Evolutionary conservation across 345 rosid genomes (phyloP), one percentile per base, ranked within the genome.

Genomic region (Diplotaxis tenuifolia): DNA sequence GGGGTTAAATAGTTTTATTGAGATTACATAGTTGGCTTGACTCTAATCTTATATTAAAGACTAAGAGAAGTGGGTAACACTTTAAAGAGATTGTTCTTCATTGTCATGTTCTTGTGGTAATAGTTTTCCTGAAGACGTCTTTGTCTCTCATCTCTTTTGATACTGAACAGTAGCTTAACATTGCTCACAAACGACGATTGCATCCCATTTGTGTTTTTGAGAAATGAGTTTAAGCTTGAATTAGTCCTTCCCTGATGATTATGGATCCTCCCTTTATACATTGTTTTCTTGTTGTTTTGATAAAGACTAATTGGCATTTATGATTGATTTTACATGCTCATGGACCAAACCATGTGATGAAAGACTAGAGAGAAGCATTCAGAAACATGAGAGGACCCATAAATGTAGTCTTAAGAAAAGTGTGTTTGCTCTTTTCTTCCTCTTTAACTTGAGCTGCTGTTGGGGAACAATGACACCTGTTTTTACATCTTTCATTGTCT

Each of bases 341-440:
- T 76, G 49, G 20, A 71, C 59, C 72, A 76, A n/a, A 65, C 80
- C 72, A 76, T 71, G 80, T 65, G 80, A 49, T 65, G 6, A 70
- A 75, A 62, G 23, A 52, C 36, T 75, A 56, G 73, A 49, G 32
- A 40, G 76, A 75, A 68, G 8, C 49, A 53, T 68, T 68, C 16
- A 52, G 4, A 68, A 23, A 29, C 70, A 76, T 70, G 54, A 7
- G 69, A 65, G 80, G 80, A 76, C 80, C 75, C 75, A 76, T 70
- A 57, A 70, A 57, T 52, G 67, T 57, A 70, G 65, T 32, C 27
- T 65, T 68, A 68, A 40, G 63, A 42, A 55, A 65, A 71, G 8
- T 65, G 47, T 76, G 71, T 71, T 71, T 70, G 47, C 75, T 5
- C 67, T 76, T 65, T 57, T 70, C 62, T 58, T 65, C 34, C 42